phyloP scores from a whole-genome alignment of 2,329 filamentous ascomycete species.

The Fusarium chlamydosporum region DNA sequence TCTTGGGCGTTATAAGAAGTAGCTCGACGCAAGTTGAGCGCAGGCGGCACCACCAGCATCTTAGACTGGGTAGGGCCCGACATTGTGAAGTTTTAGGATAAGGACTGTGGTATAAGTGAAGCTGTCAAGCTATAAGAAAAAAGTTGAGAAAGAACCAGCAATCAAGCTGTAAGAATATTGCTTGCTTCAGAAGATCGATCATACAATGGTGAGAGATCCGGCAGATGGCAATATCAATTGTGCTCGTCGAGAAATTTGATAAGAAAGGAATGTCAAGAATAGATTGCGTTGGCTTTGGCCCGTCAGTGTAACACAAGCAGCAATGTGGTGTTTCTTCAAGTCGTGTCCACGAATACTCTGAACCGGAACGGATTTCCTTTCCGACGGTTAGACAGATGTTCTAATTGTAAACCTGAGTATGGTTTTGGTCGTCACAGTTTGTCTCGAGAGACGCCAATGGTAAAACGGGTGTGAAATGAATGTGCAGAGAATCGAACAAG shows the following conservation, averaged over 20 bases:
- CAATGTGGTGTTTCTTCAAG: conserved; percentile 17
- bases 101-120: background rate
- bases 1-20: conserved; percentile 70
- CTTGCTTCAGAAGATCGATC: conserved; percentile 1
- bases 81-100: conserved; percentile 53
- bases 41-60: conserved; percentile 67
- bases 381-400: conserved; percentile 10
- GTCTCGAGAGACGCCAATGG: conserved; percentile 6
- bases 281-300: conserved; percentile 24
- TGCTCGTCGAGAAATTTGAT: conserved; percentile 10
- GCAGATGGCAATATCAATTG: conserved; percentile 27
- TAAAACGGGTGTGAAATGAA: conserved; percentile 25
- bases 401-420: no score
- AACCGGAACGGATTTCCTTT: conserved; percentile 16
- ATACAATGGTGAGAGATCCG: conserved; percentile 10
- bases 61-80: conserved; percentile 62
- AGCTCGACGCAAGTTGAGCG: conserved; percentile 71
- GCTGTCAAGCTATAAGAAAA: conserved; percentile 37
- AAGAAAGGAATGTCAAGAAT: conserved; percentile 35
- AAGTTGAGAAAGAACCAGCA: conserved; percentile 32
- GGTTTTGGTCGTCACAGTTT: conserved; percentile 5
- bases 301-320: conserved; percentile 35
- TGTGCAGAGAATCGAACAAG: conserved; percentile 37
- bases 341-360: conserved; percentile 15
- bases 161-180: conserved; percentile 44